phyloP scores from a whole-genome alignment of 1,284 basidiomycete genomes.

The Tilletia indica region DNA sequence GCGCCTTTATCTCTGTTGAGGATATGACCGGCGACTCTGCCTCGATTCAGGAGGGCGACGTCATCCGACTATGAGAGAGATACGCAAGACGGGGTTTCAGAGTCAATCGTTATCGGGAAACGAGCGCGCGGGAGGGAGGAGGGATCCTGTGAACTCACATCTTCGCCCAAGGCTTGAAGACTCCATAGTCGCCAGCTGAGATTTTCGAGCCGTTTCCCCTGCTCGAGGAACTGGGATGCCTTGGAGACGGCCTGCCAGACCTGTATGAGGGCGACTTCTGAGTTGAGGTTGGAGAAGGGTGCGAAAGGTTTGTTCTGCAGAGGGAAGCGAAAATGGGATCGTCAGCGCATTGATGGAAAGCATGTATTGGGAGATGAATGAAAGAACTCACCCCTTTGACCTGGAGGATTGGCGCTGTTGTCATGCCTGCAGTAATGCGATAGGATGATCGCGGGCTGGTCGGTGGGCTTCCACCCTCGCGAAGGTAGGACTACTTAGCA shows the following conservation, averaged over 20 bases:
- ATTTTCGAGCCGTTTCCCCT: conserved; percentile 47
- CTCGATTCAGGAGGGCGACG: conserved; percentile 3
- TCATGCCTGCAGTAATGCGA: background rate
- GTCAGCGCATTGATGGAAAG: background rate
- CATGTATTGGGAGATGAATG: too few relatives aligned
- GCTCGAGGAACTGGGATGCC: conserved; percentile 41
- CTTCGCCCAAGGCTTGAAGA: conserved; percentile 35
- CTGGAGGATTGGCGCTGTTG: conserved; percentile 32
- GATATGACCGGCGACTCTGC: conserved; percentile 29
- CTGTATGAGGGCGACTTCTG: conserved; percentile 36
- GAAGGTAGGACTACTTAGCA: too few relatives aligned
- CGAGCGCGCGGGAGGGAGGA: background rate
- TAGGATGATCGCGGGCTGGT: too few relatives aligned
- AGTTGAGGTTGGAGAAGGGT: conserved; percentile 40
- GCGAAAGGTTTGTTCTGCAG: conserved; percentile 38
- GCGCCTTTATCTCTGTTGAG: conserved; percentile 36
- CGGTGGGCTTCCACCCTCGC: too few relatives aligned
- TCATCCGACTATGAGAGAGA: background rate
- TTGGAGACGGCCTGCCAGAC: conserved; percentile 42
- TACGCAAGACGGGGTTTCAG: background rate
- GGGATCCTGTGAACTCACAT: background rate
- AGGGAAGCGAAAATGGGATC: too few relatives aligned
- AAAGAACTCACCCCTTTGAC: conserved; percentile 29
- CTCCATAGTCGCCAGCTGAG: conserved; percentile 46
- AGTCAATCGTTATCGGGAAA: background rate